Base-by-base conservation (phyloP, 192 early-diverging fungal genomes). In the Geosiphon pyriformis region DNA sequence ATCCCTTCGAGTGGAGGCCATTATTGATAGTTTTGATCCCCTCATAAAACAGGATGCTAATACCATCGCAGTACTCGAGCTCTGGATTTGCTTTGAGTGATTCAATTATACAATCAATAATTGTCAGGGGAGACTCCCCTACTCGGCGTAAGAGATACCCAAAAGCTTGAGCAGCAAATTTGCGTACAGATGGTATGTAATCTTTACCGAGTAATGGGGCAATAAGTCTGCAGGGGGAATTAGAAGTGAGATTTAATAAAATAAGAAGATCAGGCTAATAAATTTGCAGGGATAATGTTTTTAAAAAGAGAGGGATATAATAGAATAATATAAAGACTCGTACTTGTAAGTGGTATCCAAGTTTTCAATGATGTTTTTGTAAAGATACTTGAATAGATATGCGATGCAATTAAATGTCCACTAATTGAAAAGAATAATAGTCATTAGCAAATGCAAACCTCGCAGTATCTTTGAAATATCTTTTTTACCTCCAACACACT, bases 91-190 rank as follows among this genome's bases (percentile, higher is more conserved):
- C 71, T 18, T 60, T 67, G 15, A 83, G 63, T n/a, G 75, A 74
- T 12, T 84, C 74, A 4, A 93, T 65, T 1, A 90, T 87, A 68
- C 84, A 83, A 22, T 68, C 65, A 49, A 92, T 83, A 1, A 71
- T 63, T 27, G 78, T 78, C 57, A 92, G 76, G 23, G 80, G 74
- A 20, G 85, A 77, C 30, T 74, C 82, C 8, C 82, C 78, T 12
- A 87, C 80, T 73, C 92, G 94, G 26, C 94, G 82, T 53, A 98
- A 74, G 53, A 98, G 80, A 68, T 88, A 95, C 17, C 92, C 88
- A 83, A 96, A 91, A 0, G 94, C 82, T 74, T 98, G 93, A 54
- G 93, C 92, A 1, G 92, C 84, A 72, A 99, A 99, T 47, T 85
- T 82, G 46, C 93, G 87, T 26, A 94, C 85, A 76, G 90, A 89